Evolutionary conservation across 352 stramenopile species (phyloP).

Genomic region (Blastocystis hominis): DNA sequence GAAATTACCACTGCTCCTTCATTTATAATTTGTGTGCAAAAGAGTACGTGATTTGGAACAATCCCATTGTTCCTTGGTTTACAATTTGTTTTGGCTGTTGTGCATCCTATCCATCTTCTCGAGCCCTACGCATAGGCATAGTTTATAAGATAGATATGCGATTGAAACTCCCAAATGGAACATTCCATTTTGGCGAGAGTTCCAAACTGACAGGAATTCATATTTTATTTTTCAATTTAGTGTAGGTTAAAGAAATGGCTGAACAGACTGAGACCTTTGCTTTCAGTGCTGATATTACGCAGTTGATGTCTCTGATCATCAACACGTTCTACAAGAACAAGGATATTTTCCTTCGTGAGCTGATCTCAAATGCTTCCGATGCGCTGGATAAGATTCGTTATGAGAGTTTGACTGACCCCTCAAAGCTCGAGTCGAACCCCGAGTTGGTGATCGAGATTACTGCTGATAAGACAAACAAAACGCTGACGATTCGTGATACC

Average conservation of each 20-base stretch:
- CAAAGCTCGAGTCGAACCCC: slow-evolving; percentile 86
- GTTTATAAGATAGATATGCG: too few species aligned
- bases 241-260: slow-evolving; percentile 57
- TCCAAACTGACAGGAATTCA: background rate
- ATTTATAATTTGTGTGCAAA: too few species aligned
- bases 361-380: slow-evolving; percentile 90
- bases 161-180: background rate
- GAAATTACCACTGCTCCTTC: background rate
- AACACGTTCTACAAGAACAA: slow-evolving; percentile 99
- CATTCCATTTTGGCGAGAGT: background rate
- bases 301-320: slow-evolving; percentile 94
- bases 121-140: too few species aligned
- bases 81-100: too few species aligned
- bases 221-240: slow-evolving; percentile 45
- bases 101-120: too few species aligned
- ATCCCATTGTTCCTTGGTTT: too few species aligned
- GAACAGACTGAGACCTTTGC: slow-evolving; percentile 90
- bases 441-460: slow-evolving; percentile 97
- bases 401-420: slow-evolving; percentile 85
- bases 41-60: too few species aligned
- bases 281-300: slow-evolving; percentile 99
- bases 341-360: slow-evolving; percentile 85
- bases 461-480: slow-evolving; percentile 97
- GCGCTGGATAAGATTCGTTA: slow-evolving; percentile 93
- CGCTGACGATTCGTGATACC: slow-evolving; percentile 95